Conservation (phyloP, 176 grass and related monocot genomes). For the Cenchrus purpureus region DNA sequence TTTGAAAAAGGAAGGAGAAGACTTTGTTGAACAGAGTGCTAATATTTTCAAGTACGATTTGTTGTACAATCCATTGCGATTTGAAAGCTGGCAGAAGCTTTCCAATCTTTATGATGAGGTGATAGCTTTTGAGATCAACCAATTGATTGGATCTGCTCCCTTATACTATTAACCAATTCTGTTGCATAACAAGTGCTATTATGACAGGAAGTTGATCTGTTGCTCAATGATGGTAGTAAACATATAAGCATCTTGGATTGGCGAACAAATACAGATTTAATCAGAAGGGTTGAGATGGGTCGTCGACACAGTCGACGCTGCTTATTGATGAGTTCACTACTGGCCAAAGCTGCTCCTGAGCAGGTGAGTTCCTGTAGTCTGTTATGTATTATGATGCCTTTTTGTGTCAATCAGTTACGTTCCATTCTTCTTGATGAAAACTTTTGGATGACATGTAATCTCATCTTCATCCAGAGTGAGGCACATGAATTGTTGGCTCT, state of each 20-base stretch:
- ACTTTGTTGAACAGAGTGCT: constrained; percentile 91
- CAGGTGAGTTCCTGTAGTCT: constrained; percentile 49
- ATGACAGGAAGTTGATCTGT: constrained; percentile 86
- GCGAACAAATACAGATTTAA: constrained; percentile 74
- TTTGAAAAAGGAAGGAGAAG: constrained; percentile 98
- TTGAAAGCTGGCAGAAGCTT: constrained; percentile 98
- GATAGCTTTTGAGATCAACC: constrained; percentile 40
- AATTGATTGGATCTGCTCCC: constrained; percentile 37
- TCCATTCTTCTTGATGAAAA: constrained; percentile 21
- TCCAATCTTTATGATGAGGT: constrained; percentile 96
- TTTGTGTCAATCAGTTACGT: constrained; percentile 24
- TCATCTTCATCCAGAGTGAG: constrained; percentile 63
- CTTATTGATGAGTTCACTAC: constrained; percentile 79
- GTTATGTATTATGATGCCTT: constrained; percentile 9
- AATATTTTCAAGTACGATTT: constrained; percentile 98
- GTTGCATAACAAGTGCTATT: constrained; percentile 32
- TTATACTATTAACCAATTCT: constrained; percentile 35
- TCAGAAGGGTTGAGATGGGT: constrained; percentile 85
- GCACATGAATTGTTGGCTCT: constrained; percentile 92
- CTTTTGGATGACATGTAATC: constrained; percentile 22
- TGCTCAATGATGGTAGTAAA: constrained; percentile 97
- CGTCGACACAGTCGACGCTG: constrained; percentile 82
- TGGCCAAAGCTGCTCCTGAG: constrained; percentile 61
- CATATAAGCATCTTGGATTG: constrained; percentile 97
- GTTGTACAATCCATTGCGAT: constrained; percentile 82